phyloP scores from a whole-genome alignment of 2,329 filamentous ascomycete species.

The Grosmannia serpens region DNA sequence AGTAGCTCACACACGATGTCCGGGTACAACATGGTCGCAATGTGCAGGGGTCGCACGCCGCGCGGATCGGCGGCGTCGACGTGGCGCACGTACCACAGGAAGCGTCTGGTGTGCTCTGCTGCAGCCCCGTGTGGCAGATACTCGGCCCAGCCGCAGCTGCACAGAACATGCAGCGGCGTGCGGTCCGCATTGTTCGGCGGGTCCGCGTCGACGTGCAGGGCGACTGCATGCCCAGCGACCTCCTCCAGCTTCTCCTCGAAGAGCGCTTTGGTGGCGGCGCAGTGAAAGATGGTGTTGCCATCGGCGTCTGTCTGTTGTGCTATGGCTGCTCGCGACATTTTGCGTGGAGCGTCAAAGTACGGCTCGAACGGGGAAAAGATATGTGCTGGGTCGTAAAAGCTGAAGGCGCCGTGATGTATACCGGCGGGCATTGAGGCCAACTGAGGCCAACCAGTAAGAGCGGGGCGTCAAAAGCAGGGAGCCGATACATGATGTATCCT shows the following conservation, averaged over 20 bases:
- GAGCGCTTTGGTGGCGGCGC: neutral
- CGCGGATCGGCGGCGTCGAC: neutral
- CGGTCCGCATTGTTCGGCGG: neutral
- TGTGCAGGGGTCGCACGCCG: conserved; percentile 1
- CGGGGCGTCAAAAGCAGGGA: too few relatives aligned
- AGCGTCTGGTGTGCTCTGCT: neutral
- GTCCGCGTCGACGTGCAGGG: neutral
- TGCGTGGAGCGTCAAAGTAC: too few relatives aligned
- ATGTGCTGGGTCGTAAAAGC: too few relatives aligned
- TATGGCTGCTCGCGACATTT: too few relatives aligned
- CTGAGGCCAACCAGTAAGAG: too few relatives aligned
- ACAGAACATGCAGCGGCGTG: conserved; percentile 1
- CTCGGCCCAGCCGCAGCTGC: neutral
- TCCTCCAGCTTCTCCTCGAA: too few relatives aligned
- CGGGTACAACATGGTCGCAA: neutral
- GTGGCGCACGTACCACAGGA: neutral
- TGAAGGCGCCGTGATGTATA: too few relatives aligned
- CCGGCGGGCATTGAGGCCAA: too few relatives aligned
- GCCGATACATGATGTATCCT: too few relatives aligned
- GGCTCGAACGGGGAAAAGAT: too few relatives aligned
- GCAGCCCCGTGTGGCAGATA: neutral
- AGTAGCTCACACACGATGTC: neutral
- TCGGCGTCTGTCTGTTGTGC: too few relatives aligned
- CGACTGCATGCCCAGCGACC: neutral
- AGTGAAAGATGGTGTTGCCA: conserved; percentile 3